Evolutionary conservation across 768 basidiomycete genomes (phyloP).

Genomic region (Suillus occidentalis): DNA sequence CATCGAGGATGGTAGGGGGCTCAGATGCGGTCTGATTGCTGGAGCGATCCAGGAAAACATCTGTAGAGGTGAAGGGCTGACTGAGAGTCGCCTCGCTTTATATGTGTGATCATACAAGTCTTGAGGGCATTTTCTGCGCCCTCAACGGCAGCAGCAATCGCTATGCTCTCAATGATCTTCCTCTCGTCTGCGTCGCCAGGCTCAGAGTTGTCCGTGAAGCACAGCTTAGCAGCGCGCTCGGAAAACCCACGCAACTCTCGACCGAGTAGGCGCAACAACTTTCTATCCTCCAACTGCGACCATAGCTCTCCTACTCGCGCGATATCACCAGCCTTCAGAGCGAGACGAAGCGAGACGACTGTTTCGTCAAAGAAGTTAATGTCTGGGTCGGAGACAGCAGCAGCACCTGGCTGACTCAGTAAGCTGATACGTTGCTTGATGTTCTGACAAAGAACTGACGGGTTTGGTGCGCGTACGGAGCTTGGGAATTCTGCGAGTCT

Average conservation of each 20-base stretch:
- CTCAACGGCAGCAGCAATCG: constrained; percentile 45
- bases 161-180: constrained; percentile 44
- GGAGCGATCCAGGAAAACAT: constrained; percentile 31
- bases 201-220: constrained; percentile 18
- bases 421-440: constrained; percentile 16
- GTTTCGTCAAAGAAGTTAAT: constrained; percentile 35
- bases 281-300: constrained; percentile 41
- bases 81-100: constrained; percentile 41
- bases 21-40: constrained; percentile 22
- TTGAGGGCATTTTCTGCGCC: constrained; percentile 49
- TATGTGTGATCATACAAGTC: constrained; percentile 47
- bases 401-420: constrained; percentile 7
- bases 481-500: constrained; percentile 3
- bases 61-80: constrained; percentile 47
- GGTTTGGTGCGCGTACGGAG: constrained; percentile 12
- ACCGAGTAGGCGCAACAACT: constrained; percentile 48
- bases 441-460: constrained; percentile 27
- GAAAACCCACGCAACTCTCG: constrained; percentile 43
- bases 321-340: constrained; percentile 37
- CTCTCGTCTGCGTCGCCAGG: constrained; percentile 30
- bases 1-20: constrained; percentile 11
- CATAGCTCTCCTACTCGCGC: constrained; percentile 36
- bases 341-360: constrained; percentile 39
- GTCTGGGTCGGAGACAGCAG: constrained; percentile 28
- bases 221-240: constrained; percentile 31